Evolutionary conservation across 305 asterid species (phyloP), one percentile per base, ranked within the genome.

Genomic region (Caryopteris hybrid): DNA sequence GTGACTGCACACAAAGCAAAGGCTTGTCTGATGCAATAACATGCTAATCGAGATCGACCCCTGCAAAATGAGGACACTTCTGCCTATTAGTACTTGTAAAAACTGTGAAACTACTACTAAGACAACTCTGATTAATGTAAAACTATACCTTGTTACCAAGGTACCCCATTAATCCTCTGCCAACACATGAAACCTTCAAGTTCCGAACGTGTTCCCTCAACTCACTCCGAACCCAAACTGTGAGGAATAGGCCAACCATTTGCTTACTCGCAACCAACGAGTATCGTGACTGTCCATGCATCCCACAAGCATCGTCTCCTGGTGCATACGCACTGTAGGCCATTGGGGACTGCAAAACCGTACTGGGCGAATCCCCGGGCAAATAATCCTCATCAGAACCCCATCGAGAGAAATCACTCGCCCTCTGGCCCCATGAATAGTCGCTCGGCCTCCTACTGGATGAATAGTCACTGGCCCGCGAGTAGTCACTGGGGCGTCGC

Each of bases 91-190:
- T 59, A 16, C 46, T 39, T 31, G 29, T 61, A 61, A 56, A 13
- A 67, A 66, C 25, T 1, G 4, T 7, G 39, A 42, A 66, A 61
- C 18, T 3, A 31, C 38, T 8, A 22, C 4, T 27, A 31, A 18
- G 13, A 16, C 14, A 21, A 23, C 48, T 8, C 2, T n/a, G 29
- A 51, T 17, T 16, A 46, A 67, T 41, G 20, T 18, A 66, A 65
- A 63, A 1, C 31, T 39, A 23, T 86, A 91, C 99, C 99, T 95
- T 95, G 61, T 95, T 95, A n/a, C 99, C 98, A 4, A 95, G 99
- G 76, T 95, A 95, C 13, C 99, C 99, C 99, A 91, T 91, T 77
- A 94, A 73, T 71, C 99, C 99, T 79, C 99, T 77, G 25, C 99
- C 99, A 51, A 94, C 90, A 56, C 98, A 91, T 17, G 99, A 91